phyloP scores from a whole-genome alignment of 2,329 filamentous ascomycete species.

The Rugonectria rugulosa region DNA sequence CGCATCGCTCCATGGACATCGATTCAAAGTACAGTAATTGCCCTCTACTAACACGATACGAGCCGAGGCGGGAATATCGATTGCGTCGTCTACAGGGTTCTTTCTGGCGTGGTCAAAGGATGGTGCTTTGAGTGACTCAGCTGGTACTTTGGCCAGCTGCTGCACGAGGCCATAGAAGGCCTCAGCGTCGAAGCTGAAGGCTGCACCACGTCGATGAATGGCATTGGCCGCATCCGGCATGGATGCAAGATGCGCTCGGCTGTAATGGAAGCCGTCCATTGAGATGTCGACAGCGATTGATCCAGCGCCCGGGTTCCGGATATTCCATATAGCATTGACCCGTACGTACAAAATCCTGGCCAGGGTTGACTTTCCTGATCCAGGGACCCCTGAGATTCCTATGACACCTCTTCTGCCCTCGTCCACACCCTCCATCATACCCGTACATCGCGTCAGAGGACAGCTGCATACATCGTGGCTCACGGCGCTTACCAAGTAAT shows the following conservation, averaged over 20 bases:
- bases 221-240: neutral
- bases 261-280: constrained; percentile 10
- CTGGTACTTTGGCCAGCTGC: neutral
- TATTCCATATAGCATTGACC: neutral
- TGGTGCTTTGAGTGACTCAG: neutral
- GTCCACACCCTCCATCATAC: neutral
- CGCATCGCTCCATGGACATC: neutral
- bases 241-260: neutral
- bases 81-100: neutral
- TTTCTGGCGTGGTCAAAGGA: neutral
- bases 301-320: neutral
- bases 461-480: neutral
- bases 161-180: neutral
- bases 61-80: neutral
- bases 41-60: neutral
- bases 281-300: neutral
- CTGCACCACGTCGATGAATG: constrained; percentile 2
- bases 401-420: neutral
- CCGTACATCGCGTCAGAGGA: neutral
- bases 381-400: constrained; percentile 2
- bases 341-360: neutral
- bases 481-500: neutral
- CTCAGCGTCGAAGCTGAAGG: constrained; percentile 5
- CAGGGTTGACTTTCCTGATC: constrained; percentile 1
- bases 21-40: constrained; percentile 1